Evolutionary conservation across 208 protist genomes (phyloP), one percentile per base, ranked within the genome.

Genomic region (Crithidia bombi): DNA sequence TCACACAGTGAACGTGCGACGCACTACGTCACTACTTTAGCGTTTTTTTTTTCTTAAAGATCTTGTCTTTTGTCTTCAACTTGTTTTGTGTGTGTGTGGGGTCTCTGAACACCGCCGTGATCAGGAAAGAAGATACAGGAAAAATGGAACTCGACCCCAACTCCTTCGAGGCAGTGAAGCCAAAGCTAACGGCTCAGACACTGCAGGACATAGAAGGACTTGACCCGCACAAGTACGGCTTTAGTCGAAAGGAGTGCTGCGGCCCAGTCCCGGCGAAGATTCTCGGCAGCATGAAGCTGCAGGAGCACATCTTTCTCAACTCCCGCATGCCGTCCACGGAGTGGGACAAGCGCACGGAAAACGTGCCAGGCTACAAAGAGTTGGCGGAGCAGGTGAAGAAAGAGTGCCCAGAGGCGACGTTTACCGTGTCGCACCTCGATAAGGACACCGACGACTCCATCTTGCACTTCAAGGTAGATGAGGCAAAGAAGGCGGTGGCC

Each of bases 191-290:
- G 19, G 33, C 50, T 30, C 65, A 91, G 52, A 87, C 88, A 15
- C 76, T 96, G 35, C 62, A 81, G 46, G 93, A 97, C 61, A 97
- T 97, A 70, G 93, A 97, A 59, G 91, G 85, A 23, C 67, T 97
- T 28, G 89, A 97, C 68, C 79, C 84, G 11, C 51, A 32, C 49
- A 66, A 79, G 66, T 80, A 85, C 50, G 93, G 93, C 55, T 97
- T 97, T 56, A 77, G 74, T 35, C 86, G 92, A 30, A 78, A 85
- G 76, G 91, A 97, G 83, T 96, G 92, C 83, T 94, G 89, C 73
- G 87, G 86, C 32, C 73, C 80, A 5, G 56, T 92, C 5, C 88
- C 89, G 2, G 54, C 69, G 25, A 92, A 90, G 56, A 69, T 97
- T 12, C 71, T 78, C 23, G 82, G 84, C 38, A 94, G 91, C 80